Conservation (phyloP, 306 rosid species). For the Trifolium dubium region DNA sequence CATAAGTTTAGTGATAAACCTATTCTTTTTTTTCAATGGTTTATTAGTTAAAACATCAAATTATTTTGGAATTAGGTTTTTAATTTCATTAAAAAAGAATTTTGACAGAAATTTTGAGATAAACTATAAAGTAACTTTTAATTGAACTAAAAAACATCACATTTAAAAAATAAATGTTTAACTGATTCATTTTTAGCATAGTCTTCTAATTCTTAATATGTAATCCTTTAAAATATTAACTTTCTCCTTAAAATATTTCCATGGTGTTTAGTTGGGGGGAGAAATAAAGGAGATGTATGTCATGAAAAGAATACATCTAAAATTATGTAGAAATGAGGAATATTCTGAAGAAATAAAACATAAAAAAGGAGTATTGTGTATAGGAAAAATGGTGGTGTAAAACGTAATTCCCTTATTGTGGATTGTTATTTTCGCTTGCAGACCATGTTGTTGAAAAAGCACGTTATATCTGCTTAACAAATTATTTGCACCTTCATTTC, state of each 20-base stretch:
- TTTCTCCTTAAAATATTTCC: no score
- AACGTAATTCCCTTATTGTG: neutral
- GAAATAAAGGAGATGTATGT: no score
- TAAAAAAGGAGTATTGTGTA: neutral
- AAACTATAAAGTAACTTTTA: neutral
- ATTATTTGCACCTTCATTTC: neutral
- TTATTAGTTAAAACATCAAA: neutral
- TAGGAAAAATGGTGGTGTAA: neutral
- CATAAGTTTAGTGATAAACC: no score
- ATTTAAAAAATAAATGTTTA: no score
- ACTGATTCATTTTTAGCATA: no score
- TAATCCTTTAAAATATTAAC: no score
- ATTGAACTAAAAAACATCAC: neutral
- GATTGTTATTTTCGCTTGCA: neutral
- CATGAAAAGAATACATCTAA: no score
- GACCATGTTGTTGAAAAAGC: neutral
- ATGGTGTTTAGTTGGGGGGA: no score
- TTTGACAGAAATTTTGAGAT: neutral
- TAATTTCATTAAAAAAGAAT: neutral
- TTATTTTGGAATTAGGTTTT: neutral
- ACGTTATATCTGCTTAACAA: neutral
- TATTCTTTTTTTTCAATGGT: neutral
- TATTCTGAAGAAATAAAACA: neutral
- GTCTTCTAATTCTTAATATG: no score
- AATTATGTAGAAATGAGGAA: neutral